phyloP scores from a whole-genome alignment of 208 protist species.

The Novymonas esmeraldas region DNA sequence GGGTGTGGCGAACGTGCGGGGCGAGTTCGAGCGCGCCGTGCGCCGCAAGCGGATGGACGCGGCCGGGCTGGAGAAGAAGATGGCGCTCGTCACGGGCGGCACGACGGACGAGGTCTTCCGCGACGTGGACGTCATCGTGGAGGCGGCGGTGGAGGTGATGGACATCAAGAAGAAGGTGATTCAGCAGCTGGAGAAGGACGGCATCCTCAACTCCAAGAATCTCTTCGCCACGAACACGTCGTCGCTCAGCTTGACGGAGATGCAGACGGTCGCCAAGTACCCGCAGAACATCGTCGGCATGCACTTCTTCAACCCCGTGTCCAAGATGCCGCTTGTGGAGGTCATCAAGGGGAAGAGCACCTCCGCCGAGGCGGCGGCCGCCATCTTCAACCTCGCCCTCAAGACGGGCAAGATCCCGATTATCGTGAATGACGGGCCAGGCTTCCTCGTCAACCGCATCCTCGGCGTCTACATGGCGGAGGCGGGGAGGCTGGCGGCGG shows the following conservation, averaged over 20 bases:
- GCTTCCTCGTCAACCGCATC: conserved; percentile 88
- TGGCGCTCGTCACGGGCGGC: conserved; percentile 64
- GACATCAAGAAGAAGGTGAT: conserved; percentile 92
- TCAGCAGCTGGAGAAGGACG: conserved; percentile 73
- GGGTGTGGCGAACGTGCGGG: conserved; percentile 62
- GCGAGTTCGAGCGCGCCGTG: conserved; percentile 62
- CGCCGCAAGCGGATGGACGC: conserved; percentile 67
- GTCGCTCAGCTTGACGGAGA: conserved; percentile 89
- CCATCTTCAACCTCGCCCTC: conserved; percentile 77
- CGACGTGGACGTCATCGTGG: conserved; percentile 85
- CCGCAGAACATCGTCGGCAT: conserved; percentile 92
- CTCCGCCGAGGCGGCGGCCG: conserved; percentile 65
- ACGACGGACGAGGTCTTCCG: conserved; percentile 56
- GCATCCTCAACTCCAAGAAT: conserved; percentile 51
- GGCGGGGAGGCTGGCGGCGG: conserved; percentile 59
- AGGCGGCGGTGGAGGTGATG: conserved; percentile 94
- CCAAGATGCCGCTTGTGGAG: conserved; percentile 94
- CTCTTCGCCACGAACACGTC: conserved; percentile 95
- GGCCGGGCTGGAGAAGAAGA: conserved; percentile 45
- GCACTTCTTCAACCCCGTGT: conserved; percentile 96
- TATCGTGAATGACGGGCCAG: conserved; percentile 88
- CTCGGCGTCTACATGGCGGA: conserved; percentile 89
- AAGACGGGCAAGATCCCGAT: conserved; percentile 93
- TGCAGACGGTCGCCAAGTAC: conserved; percentile 74
- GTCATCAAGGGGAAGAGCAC: conserved; percentile 89